These are phyloP conservation scores for Suhomyces xylopsoci DNA, from an alignment of 805 yeast species.

Conservation along the genomic window DNA sequence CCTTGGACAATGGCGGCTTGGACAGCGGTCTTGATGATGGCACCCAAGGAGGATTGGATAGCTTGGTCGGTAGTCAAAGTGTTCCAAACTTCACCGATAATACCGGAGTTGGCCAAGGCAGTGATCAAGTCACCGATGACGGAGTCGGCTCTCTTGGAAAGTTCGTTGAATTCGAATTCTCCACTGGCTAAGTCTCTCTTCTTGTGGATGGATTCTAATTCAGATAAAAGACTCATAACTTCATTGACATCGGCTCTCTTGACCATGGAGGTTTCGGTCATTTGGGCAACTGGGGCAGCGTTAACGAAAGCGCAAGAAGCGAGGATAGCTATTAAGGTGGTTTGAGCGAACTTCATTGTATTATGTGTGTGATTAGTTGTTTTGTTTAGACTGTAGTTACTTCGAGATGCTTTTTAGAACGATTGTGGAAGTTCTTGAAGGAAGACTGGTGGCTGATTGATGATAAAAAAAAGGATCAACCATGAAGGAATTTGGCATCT, in stretches of 20 bases:
- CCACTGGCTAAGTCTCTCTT: conserved; percentile 36
- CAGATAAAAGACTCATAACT: conserved; percentile 30
- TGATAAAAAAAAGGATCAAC: neutral
- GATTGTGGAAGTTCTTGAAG: neutral
- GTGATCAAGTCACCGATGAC: conserved; percentile 34
- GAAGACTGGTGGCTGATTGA: conserved; percentile 1
- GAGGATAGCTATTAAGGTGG: conserved; percentile 39
- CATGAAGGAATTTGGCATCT: conserved; percentile 2
- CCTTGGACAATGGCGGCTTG: conserved; percentile 36
- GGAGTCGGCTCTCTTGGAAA: conserved; percentile 34
- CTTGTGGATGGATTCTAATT: conserved; percentile 30
- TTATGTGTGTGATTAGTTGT: neutral
- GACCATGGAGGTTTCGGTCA: conserved; percentile 20
- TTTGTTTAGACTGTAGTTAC: neutral
- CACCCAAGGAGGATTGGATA: conserved; percentile 22
- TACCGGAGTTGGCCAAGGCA: conserved; percentile 38
- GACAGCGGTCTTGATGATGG: conserved; percentile 30
- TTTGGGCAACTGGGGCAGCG: conserved; percentile 32
- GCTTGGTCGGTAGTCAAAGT: conserved; percentile 31
- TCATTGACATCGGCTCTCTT: conserved; percentile 35
- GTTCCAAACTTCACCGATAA: conserved; percentile 33
- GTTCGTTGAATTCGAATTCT: conserved; percentile 23
- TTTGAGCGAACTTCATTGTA: conserved; percentile 39
- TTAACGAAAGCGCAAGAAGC: conserved; percentile 35
- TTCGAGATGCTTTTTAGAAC: neutral